Conservation (phyloP, 225 moss, liverwort and hornwort genomes). For the Antitrichia curtipendula region DNA sequence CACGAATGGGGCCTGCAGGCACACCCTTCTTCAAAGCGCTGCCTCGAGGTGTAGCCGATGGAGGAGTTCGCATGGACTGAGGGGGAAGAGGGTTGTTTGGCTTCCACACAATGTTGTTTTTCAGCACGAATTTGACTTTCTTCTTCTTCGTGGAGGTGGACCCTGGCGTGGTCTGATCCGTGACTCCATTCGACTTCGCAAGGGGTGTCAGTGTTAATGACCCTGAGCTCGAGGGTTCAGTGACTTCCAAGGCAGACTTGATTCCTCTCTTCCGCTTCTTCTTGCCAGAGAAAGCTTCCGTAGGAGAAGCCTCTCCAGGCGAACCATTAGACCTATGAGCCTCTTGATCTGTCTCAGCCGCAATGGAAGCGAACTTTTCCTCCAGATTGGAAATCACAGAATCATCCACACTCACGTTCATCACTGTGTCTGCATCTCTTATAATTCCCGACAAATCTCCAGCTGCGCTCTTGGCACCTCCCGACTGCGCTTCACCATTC, state of each 20-base stretch:
- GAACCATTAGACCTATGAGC: slow-evolving; percentile 8
- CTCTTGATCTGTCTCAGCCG: slow-evolving; percentile 26
- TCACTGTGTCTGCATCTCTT: slow-evolving; percentile 24
- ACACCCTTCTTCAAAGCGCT: slow-evolving; percentile 92
- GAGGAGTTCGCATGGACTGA: slow-evolving; percentile 81
- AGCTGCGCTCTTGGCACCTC: slow-evolving; percentile 9
- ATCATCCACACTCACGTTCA: slow-evolving; percentile 48
- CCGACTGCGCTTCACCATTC: slow-evolving; percentile 20
- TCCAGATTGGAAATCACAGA: slow-evolving; percentile 65
- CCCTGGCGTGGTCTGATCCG: slow-evolving; percentile 11
- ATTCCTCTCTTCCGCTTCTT: slow-evolving; percentile 55
- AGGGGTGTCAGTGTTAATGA: not conserved
- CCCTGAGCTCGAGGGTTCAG: not conserved
- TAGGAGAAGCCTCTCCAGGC: not conserved
- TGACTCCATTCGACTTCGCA: slow-evolving; percentile 16
- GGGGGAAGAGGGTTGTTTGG: slow-evolving; percentile 87
- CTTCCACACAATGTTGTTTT: slow-evolving; percentile 88
- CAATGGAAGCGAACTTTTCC: slow-evolving; percentile 63
- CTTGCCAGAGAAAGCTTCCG: slow-evolving; percentile 14
- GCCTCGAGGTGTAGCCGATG: slow-evolving; percentile 88
- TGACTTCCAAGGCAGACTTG: not conserved
- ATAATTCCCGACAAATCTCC: slow-evolving; percentile 1
- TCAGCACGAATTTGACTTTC: slow-evolving; percentile 81
- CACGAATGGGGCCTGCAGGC: slow-evolving; percentile 80
- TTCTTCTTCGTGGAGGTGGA: slow-evolving; percentile 59